Evolutionary conservation across 352 stramenopile species (phyloP), one percentile per base, ranked within the genome.

Genomic region (Thraustochytrium sp.): DNA sequence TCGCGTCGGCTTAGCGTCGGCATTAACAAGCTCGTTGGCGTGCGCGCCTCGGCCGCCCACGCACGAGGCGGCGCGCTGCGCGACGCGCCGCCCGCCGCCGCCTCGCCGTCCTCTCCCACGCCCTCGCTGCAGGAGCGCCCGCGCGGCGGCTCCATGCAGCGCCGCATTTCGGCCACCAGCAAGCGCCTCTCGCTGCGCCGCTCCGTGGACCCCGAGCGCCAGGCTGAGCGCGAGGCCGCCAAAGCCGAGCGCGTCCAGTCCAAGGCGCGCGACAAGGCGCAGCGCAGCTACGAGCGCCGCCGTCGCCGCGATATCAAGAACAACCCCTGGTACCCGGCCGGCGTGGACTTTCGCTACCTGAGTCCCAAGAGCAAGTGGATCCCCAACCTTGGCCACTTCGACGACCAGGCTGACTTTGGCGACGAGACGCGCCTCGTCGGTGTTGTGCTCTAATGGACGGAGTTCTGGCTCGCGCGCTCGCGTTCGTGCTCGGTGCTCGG

Each of bases 391-490:
- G 68, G 68, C 23, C 68, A n/a, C 40, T 21, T 37, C 21, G 51
- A 23, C 29, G 48, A 46, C 8, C 26, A 80, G 5, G 34, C 31
- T 26, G 68, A 80, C 31, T 80, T 80, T 49, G 68, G 68, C 31
- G 53, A 80, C 51, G 68, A 80, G 42, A 23, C 68, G 26, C 68
- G 68, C 31, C 68, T 80, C 26, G 42, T 80, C n/a, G 68, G 65
- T 31, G 65, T 72, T 26, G 26, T 46, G 5, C 59, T 72, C 34
- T 72, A 46, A 72, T 18, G 16, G n/a, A n/a, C n/a, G n/a, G n/a
- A n/a, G n/a, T n/a, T n/a, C n/a, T n/a, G n/a, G n/a, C n/a, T n/a
- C n/a, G n/a, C n/a, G n/a, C n/a, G n/a, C n/a, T n/a, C n/a, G n/a
- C n/a, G n/a, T n/a, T n/a, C n/a, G n/a, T n/a, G n/a, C n/a, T n/a